Evolutionary conservation across 139 green algal species (phyloP), one percentile per base, ranked within the genome.

Genomic region (Limnomonas spitsbergensis): DNA sequence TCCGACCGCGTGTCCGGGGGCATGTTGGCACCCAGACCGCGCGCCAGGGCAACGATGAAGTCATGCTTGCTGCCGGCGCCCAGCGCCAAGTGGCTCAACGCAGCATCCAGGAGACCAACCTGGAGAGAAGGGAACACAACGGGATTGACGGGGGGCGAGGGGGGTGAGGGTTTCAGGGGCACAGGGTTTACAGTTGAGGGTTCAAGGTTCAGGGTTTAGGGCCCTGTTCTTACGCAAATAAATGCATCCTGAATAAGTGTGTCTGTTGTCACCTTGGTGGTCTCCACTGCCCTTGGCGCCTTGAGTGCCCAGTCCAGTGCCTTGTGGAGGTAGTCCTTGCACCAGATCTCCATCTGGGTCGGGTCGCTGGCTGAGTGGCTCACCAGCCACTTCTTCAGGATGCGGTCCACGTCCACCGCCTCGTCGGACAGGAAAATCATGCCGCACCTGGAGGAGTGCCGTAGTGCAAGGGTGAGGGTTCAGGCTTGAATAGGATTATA

Each of bases 351-450:
- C 68, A 82, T 70, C 38, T 47, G 56, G 1, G 40, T 47, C 36
- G 6, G 35, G 68, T 74, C 68, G 36, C 68, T 77, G 39, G 70
- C 39, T 31, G 27, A 3, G 40, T 77, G 38, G 39, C 29, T 67
- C 31, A 4, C 3, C 4, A 91, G 42, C 89, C 89, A 92, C 4
- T 74, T 77, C 29, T 75, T 69, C n/a, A 92, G 40, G 54, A 91
- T 76, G 35, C 84, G 73, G 27, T 85, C 56, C 7, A 86, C 38
- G 32, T 92, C 84, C 36, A 92, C 74, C 2, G 83, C 82, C 69
- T 91, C 88, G 42, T 94, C 86, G 36, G 54, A 84, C 75, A 94
- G 82, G 82, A 90, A 90, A 3, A 94, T 73, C 90, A 94, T 91
- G 69, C 87, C 85, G 42, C 68, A 76, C 32, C 54, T 61, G n/a